These are phyloP conservation scores for Pythium utonaiense DNA, from an alignment of 352 stramenopile species.

Conservation along the genomic window DNA sequence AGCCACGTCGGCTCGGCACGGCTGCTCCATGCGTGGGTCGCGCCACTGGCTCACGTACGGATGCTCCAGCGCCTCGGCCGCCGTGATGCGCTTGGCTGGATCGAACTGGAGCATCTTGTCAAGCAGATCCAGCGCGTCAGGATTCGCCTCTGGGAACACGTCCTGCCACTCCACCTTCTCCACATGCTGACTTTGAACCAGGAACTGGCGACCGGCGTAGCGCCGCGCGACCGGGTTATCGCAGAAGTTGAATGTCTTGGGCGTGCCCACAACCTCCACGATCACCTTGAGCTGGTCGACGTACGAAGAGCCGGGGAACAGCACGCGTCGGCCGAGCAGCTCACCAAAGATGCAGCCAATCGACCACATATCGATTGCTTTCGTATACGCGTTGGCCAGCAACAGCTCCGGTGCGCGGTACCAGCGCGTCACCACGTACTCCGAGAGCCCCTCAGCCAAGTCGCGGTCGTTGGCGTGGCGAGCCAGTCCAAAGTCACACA, in stretches of 20 bases:
- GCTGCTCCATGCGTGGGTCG: conserved; percentile 53
- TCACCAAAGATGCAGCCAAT: conserved; percentile 99
- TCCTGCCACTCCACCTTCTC: conserved; percentile 73
- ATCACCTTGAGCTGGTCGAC: conserved; percentile 88
- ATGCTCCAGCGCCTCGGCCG: conserved; percentile 79
- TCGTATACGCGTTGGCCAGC: conserved; percentile 80
- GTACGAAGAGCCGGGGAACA: conserved; percentile 85
- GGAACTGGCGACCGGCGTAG: conserved; percentile 81
- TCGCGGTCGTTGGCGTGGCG: conserved; percentile 77
- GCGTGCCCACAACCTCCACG: conserved; percentile 81
- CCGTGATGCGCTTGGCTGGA: conserved; percentile 82
- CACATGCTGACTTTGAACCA: conserved; percentile 66
- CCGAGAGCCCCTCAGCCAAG: conserved; percentile 77
- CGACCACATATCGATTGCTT: conserved; percentile 93
- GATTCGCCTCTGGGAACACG: conserved; percentile 82
- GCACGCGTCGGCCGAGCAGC: conserved; percentile 88
- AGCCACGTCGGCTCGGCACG: conserved; percentile 49
- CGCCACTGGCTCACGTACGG: conserved; percentile 88
- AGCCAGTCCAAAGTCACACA: conserved; percentile 89
- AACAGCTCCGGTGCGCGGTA: conserved; percentile 87
- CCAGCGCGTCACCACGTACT: conserved; percentile 95
- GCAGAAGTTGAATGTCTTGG: conserved; percentile 81
- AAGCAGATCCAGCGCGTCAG: conserved; percentile 83
- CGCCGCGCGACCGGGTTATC: conserved; percentile 79
- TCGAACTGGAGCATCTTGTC: conserved; percentile 88